These are phyloP conservation scores for Bipolaris zeicola DNA, from an alignment of 2,329 filamentous ascomycete genomes.

Conservation along the genomic window DNA sequence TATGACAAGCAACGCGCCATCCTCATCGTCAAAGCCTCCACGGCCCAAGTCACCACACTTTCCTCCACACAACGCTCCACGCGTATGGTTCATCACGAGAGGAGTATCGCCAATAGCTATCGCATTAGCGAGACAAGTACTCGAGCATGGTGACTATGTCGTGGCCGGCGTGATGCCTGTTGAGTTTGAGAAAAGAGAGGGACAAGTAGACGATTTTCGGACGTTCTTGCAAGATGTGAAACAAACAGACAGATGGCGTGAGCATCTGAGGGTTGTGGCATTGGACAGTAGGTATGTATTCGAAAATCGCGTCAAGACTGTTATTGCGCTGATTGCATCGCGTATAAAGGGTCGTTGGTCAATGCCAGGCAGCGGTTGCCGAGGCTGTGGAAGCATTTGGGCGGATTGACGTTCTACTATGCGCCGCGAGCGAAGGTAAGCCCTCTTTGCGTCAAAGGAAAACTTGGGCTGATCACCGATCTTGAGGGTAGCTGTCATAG, in stretches of 20 bases:
- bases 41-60: conserved; percentile 57
- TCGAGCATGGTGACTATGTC: conserved; percentile 90
- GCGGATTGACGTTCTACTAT: conserved; percentile 86
- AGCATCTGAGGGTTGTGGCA: conserved; percentile 69
- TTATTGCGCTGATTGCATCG: neutral
- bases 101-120: conserved; percentile 85
- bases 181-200: conserved; percentile 73
- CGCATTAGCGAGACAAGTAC: conserved; percentile 77
- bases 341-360: conserved; percentile 61
- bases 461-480: neutral
- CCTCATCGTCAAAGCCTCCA: conserved; percentile 38
- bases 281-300: conserved; percentile 59
- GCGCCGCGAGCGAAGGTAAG: conserved; percentile 82
- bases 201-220: conserved; percentile 77
- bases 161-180: conserved; percentile 80
- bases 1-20: conserved; percentile 22
- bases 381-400: conserved; percentile 85
- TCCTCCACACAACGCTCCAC: conserved; percentile 68
- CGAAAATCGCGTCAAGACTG: conserved; percentile 14
- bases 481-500: conserved; percentile 70
- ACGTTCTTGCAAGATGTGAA: conserved; percentile 73
- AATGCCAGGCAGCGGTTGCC: conserved; percentile 84
- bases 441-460: neutral
- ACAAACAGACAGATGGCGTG: conserved; percentile 77
- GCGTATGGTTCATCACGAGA: conserved; percentile 91